Percentiles rank a stretch among this genome's conserved stretches.
Conservation (phyloP, 2,329 filamentous ascomycete species). For the Colletotrichum tamarilloi region DNA sequence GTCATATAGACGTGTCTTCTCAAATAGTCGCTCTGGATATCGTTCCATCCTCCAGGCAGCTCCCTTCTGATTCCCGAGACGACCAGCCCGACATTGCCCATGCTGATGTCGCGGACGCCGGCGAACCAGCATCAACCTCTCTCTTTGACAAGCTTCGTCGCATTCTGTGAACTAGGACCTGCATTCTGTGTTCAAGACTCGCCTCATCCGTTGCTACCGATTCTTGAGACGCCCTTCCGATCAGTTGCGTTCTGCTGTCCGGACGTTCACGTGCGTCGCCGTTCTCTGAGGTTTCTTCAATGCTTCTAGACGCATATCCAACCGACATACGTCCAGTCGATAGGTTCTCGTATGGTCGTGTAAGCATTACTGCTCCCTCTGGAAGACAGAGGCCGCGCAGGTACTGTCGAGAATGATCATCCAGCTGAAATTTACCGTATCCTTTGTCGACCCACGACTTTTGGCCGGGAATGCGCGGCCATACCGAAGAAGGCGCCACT, state of each 20-base stretch:
- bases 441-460: constrained; percentile 26
- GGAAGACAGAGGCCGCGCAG: constrained; percentile 12
- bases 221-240: neutral
- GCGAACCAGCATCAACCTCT: neutral
- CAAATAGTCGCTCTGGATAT: neutral
- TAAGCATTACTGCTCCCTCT: constrained; percentile 23
- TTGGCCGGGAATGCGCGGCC: constrained; percentile 30
- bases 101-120: neutral
- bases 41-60: neutral
- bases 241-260: neutral
- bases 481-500: constrained; percentile 28
- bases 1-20: neutral
- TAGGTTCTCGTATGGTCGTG: neutral
- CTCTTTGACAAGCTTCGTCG: constrained; percentile 15
- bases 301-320: neutral
- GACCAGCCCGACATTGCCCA: neutral
- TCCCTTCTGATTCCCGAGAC: neutral
- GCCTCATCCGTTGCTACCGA: neutral
- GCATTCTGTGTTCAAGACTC: neutral
- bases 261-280: neutral
- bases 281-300: neutral
- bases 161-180: constrained; percentile 8
- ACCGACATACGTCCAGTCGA: neutral
- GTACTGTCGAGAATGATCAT: constrained; percentile 23
- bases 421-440: constrained; percentile 8